Conservation (phyloP, 78 protist species). For the Cavenderia fasciculata region DNA sequence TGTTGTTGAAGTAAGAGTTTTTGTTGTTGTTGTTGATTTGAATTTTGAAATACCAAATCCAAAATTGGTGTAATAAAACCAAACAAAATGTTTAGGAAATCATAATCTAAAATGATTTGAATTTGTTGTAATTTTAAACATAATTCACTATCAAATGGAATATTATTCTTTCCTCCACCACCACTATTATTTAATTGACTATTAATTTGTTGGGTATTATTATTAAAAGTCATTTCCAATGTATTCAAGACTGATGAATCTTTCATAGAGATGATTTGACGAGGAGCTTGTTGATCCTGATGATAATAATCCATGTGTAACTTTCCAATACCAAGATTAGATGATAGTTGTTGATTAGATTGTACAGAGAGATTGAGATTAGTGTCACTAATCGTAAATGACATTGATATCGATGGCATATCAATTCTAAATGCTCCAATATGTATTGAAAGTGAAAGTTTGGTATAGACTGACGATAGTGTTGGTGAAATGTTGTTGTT, state of each 20-base stretch:
- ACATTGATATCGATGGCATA: not conserved
- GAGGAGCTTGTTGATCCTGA: not conserved
- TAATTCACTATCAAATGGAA: slow-evolving; percentile 21
- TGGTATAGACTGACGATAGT: not conserved
- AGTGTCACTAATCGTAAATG: slow-evolving; percentile 17
- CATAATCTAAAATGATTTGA: not conserved
- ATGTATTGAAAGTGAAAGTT: slow-evolving; percentile 1
- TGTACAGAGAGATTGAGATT: not conserved
- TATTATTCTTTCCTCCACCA: not conserved
- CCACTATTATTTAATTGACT: too few relatives aligned
- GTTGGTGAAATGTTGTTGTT: not conserved
- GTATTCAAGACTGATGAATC: not conserved
- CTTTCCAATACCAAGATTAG: slow-evolving; percentile 17
- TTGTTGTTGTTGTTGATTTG: not conserved
- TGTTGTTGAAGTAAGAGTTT: not conserved
- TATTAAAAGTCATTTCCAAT: not conserved
- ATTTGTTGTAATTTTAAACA: not conserved
- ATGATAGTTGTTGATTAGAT: not conserved
- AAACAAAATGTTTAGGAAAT: not conserved
- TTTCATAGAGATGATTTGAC: not conserved
- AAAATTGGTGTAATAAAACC: slow-evolving; percentile 13
- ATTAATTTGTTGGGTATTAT: too few relatives aligned
- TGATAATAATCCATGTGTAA: slow-evolving; percentile 1
- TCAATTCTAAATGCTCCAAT: slow-evolving; percentile 19
- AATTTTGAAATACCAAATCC: not conserved